These are phyloP conservation scores for Trichoderma asperelloides DNA, from an alignment of 495 filamentous ascomycete genomes.

Conservation along the genomic window DNA sequence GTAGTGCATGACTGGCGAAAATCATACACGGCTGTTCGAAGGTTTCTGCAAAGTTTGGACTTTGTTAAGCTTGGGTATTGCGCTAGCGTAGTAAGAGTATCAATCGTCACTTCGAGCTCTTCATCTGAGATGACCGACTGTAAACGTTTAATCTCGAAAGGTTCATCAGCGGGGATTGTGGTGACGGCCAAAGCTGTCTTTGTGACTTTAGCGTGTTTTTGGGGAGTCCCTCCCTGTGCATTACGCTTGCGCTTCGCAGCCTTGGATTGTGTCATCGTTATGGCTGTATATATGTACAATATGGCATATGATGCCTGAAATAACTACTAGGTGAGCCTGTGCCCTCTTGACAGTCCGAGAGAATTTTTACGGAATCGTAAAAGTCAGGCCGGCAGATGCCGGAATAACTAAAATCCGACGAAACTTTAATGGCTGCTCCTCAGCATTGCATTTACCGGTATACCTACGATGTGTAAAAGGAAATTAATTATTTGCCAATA, in stretches of 20 bases:
- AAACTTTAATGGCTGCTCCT: too few relatives aligned
- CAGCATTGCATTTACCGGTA: too few relatives aligned
- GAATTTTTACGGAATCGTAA: neutral
- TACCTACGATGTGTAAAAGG: too few relatives aligned
- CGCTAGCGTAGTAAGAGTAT: slow-evolving; percentile 30
- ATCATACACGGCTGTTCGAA: slow-evolving; percentile 36
- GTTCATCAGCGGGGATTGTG: slow-evolving; percentile 23
- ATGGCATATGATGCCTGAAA: too few relatives aligned
- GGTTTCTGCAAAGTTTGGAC: slow-evolving; percentile 35
- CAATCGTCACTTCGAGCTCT: slow-evolving; percentile 38
- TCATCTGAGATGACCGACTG: slow-evolving; percentile 29
- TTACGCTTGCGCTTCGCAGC: slow-evolving; percentile 19
- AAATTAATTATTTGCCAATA: too few relatives aligned
- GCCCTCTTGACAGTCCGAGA: neutral
- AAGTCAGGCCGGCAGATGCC: too few relatives aligned
- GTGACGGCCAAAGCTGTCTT: slow-evolving; percentile 20
- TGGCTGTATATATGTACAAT: neutral
- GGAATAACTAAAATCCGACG: neutral
- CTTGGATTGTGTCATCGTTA: slow-evolving; percentile 23
- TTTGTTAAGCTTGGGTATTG: slow-evolving; percentile 35
- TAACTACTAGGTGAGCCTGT: too few relatives aligned
- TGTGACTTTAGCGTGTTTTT: slow-evolving; percentile 18
- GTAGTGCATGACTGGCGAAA: slow-evolving; percentile 37
- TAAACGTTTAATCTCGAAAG: slow-evolving; percentile 24
- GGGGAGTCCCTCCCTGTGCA: slow-evolving; percentile 14